Base-by-base conservation (phyloP, 306 rosid species). In the Lathyrus sativus region DNA sequence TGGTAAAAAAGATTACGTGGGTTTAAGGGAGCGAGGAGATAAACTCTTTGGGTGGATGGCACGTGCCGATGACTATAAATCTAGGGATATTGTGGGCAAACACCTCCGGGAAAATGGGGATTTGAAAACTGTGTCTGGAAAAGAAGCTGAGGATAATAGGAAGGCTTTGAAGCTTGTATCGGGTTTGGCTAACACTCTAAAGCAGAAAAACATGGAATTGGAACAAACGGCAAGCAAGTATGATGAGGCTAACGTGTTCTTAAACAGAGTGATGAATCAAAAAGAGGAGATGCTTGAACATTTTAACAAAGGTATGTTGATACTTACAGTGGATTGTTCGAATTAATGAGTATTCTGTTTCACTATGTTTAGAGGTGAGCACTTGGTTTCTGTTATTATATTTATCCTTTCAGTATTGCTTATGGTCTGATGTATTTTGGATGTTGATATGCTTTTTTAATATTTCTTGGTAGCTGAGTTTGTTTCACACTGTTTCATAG, bases 301-400 rank as follows among this genome's bases (percentile, higher is more conserved):
- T 18, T 83, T 43, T 68, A 82, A 85, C 58, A 82, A 85, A 11
- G 83, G 95, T 91, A 75, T 48, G 78, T 26, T 54, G 43, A 19
- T 63, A 65, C 65, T 65, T 41, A 8, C 14, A 46, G 5, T 60
- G 49, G 48, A 42, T 43, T 10, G n/a, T 29, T 78, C 26, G 50
- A 51, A 19, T 72, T 71, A 61, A 6, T 49, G 10, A 4, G 12
- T 57, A 9, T 53, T 38, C 51, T 51, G 5, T 51, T 44, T 62
- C 31, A 3, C 56, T 2, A 50, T 38, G n/a, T 62, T 56, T 42
- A 37, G 65, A 33, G 35, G 55, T 55, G 53, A 55, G 63, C 43
- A 1, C 1, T 43, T 44, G 48, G 37, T 70, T 70, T 18, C 0
- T 41, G 41, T 62, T 38, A 51, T 54, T 55, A 14, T 69, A 31